Conservation (phyloP, 2,329 filamentous ascomycete genomes). For the Aspergillus ruber region DNA sequence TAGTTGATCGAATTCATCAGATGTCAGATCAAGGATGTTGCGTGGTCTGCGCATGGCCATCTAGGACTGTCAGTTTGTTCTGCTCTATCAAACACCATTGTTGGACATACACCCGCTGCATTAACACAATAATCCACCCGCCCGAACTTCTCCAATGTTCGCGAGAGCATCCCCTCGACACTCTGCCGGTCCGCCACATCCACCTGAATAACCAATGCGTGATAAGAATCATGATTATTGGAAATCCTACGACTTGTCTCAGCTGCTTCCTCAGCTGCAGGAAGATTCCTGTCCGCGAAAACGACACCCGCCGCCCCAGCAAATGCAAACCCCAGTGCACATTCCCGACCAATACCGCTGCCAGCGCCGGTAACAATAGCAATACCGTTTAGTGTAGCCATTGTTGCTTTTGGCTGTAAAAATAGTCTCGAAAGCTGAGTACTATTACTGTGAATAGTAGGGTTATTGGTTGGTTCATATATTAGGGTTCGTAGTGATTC, state of each 20-base stretch:
- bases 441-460: too few relatives aligned
- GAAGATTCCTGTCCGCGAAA: slow-evolving; percentile 20
- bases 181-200: slow-evolving; percentile 15
- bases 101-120: slow-evolving; percentile 12
- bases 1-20: slow-evolving; percentile 29
- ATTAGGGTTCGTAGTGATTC: too few relatives aligned
- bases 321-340: slow-evolving; percentile 12
- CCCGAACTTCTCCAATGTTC: slow-evolving; percentile 13
- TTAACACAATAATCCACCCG: slow-evolving; percentile 22
- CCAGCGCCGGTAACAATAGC: slow-evolving; percentile 9
- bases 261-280: slow-evolving; percentile 10
- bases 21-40: slow-evolving; percentile 1
- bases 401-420: too few relatives aligned
- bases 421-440: too few relatives aligned
- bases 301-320: slow-evolving; percentile 14
- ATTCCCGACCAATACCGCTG: slow-evolving; percentile 8
- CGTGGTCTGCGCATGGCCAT: slow-evolving; percentile 1
- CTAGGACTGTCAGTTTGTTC: background rate
- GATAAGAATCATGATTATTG: slow-evolving; percentile 15
- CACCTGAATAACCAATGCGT: slow-evolving; percentile 15
- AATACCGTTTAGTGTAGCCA: slow-evolving; percentile 1
- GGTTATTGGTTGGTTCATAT: too few relatives aligned
- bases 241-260: slow-evolving; percentile 20
- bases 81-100: background rate
- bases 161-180: slow-evolving; percentile 20